phyloP scores from a whole-genome alignment of 768 basidiomycete species.

The Chalciporus sphaerocephalus region DNA sequence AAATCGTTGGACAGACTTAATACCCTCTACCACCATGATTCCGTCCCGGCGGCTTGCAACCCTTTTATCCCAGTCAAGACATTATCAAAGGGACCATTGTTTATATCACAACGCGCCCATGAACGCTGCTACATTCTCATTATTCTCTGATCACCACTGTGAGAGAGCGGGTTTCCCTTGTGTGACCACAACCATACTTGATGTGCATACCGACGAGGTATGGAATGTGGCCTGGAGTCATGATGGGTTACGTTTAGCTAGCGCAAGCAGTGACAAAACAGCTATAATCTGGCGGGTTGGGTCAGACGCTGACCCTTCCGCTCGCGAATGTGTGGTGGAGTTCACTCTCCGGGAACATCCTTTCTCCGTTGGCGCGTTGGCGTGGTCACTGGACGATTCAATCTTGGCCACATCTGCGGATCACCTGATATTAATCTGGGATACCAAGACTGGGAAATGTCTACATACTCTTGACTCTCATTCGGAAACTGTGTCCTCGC shows the following conservation, averaged over 20 bases:
- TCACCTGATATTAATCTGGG: conserved; percentile 82
- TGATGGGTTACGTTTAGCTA: conserved; percentile 79
- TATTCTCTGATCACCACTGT: conserved; percentile 86
- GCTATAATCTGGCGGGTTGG: conserved; percentile 87
- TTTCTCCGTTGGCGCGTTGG: conserved; percentile 73
- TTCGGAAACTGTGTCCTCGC: conserved; percentile 76
- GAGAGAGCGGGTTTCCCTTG: conserved; percentile 78
- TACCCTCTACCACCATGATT: conserved; percentile 90
- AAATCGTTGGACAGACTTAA: conserved; percentile 55
- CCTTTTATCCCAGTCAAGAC: conserved; percentile 79
- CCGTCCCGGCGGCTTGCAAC: conserved; percentile 84
- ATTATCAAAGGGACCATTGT: conserved; percentile 76
- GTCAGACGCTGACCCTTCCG: conserved; percentile 45
- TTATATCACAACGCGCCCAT: conserved; percentile 78
- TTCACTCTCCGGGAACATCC: conserved; percentile 70
- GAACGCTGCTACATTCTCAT: conserved; percentile 59
- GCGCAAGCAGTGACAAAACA: conserved; percentile 79
- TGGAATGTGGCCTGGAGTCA: conserved; percentile 97
- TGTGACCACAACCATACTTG: conserved; percentile 77
- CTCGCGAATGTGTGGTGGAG: conserved; percentile 57
- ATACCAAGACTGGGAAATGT: conserved; percentile 77
- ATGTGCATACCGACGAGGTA: conserved; percentile 88
- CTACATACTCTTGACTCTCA: conserved; percentile 66
- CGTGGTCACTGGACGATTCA: conserved; percentile 90
- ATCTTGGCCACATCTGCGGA: conserved; percentile 83